Percentiles rank a stretch among this genome's conserved stretches.
Conservation (phyloP, 2,329 filamentous ascomycete genomes). For the Hansfordia pulvinata region DNA sequence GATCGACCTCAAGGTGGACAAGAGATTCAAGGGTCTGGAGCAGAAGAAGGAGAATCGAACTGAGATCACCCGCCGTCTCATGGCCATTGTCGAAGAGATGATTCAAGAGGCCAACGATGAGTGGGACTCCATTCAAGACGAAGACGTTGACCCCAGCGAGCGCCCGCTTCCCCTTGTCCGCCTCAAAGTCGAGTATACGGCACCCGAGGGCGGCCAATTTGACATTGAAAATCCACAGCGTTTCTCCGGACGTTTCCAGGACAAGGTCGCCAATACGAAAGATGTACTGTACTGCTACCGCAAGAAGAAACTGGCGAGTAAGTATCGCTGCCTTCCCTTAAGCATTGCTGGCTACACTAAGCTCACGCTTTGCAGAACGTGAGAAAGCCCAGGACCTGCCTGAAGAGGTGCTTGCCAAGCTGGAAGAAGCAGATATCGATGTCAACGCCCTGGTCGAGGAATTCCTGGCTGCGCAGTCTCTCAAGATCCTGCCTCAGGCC, state of each 20-base stretch:
- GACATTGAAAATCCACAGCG: constrained; percentile 92
- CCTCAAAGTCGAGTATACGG: constrained; percentile 80
- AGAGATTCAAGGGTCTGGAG: constrained; percentile 62
- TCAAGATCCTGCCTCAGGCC: constrained; percentile 87
- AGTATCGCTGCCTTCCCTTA: constrained; percentile 7
- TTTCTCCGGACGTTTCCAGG: constrained; percentile 84
- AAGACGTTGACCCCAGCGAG: constrained; percentile 41
- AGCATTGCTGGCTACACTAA: background rate
- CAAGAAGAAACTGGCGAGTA: constrained; percentile 57
- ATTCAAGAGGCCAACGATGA: constrained; percentile 72
- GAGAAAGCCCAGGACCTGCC: constrained; percentile 43
- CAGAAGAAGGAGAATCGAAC: constrained; percentile 73
- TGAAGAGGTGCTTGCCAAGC: constrained; percentile 47
- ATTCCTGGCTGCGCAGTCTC: constrained; percentile 72
- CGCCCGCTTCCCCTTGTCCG: constrained; percentile 73
- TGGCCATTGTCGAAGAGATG: constrained; percentile 68
- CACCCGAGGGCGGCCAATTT: constrained; percentile 72
- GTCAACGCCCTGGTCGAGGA: constrained; percentile 83
- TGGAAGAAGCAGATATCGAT: constrained; percentile 61
- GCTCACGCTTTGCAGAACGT: constrained; percentile 9
- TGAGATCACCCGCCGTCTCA: constrained; percentile 65
- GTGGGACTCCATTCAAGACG: constrained; percentile 68
- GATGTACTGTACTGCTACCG: constrained; percentile 90
- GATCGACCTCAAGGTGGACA: constrained; percentile 62
- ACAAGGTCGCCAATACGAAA: constrained; percentile 84